Evolutionary conservation across 2,329 filamentous ascomycete species (phyloP).

Genomic region (Emericellopsis cladophorae): DNA sequence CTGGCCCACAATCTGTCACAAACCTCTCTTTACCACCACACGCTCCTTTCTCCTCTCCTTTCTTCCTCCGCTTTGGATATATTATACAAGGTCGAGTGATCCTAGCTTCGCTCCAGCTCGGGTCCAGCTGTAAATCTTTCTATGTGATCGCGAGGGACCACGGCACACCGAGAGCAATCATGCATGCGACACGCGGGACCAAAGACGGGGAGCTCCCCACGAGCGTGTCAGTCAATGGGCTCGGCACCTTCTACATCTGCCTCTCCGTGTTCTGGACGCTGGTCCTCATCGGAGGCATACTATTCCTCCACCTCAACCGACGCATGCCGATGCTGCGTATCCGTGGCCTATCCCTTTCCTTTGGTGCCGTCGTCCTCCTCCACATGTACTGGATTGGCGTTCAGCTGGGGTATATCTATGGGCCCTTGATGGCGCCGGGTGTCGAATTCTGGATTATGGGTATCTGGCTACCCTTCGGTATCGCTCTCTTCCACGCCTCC

Average conservation of each 20-base stretch:
- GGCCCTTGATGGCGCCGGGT: slow-evolving; percentile 27
- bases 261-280: slow-evolving; percentile 4
- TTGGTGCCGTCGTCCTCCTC: slow-evolving; percentile 22
- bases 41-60: background rate
- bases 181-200: background rate
- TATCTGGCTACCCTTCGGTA: slow-evolving; percentile 48
- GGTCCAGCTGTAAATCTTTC: too few relatives aligned
- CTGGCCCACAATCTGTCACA: background rate
- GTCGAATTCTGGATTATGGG: slow-evolving; percentile 55
- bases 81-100: too few relatives aligned
- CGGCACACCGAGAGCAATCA: background rate
- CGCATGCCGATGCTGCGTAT: slow-evolving; percentile 22
- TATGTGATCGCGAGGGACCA: too few relatives aligned
- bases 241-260: slow-evolving; percentile 4
- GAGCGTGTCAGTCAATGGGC: slow-evolving; percentile 1
- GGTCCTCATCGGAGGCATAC: slow-evolving; percentile 17
- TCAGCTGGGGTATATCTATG: slow-evolving; percentile 22
- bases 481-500: slow-evolving; percentile 52
- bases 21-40: background rate
- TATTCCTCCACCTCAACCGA: slow-evolving; percentile 21
- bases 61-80: background rate
- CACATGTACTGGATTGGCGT: slow-evolving; percentile 27
- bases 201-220: background rate
- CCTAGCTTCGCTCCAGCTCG: too few relatives aligned
- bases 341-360: slow-evolving; percentile 24